These are phyloP conservation scores for Clarireedia hainanense DNA, from an alignment of 2,329 filamentous ascomycete genomes.

Conservation along the genomic window DNA sequence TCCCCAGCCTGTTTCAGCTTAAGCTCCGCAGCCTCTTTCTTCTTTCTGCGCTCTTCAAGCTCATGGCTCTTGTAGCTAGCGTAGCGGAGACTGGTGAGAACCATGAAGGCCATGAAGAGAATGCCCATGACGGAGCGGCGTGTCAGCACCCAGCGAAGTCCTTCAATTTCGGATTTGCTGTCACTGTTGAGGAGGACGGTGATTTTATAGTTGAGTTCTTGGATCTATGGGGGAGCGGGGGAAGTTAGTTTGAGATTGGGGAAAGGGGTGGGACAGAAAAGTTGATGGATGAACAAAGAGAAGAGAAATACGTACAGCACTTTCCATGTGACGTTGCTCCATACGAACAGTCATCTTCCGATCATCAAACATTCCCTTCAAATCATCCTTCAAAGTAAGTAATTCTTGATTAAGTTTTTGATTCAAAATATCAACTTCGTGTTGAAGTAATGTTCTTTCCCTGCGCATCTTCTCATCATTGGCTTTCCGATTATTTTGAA, in stretches of 20 bases:
- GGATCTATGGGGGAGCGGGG: slow-evolving; percentile 51
- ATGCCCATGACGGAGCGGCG: slow-evolving; percentile 56
- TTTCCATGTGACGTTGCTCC: slow-evolving; percentile 79
- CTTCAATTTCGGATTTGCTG: slow-evolving; percentile 85
- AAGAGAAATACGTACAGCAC: slow-evolving; percentile 49
- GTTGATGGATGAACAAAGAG: neutral
- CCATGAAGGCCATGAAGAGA: slow-evolving; percentile 56
- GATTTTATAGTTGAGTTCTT: slow-evolving; percentile 95
- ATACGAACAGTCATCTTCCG: slow-evolving; percentile 86
- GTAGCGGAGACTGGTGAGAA: slow-evolving; percentile 52
- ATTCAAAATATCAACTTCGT: slow-evolving; percentile 87
- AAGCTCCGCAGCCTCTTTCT: slow-evolving; percentile 22
- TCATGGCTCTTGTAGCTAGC: slow-evolving; percentile 42
- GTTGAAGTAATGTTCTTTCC: slow-evolving; percentile 78
- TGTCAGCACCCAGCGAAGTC: slow-evolving; percentile 76
- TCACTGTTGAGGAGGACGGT: slow-evolving; percentile 85
- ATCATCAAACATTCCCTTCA: slow-evolving; percentile 96
- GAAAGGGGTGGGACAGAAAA: neutral
- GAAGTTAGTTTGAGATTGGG: neutral
- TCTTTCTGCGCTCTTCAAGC: slow-evolving; percentile 24
- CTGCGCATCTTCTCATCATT: slow-evolving; percentile 76
- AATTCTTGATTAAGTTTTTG: slow-evolving; percentile 83
- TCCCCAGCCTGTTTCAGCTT: slow-evolving; percentile 33
- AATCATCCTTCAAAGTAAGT: slow-evolving; percentile 72
- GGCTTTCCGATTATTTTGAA: slow-evolving; percentile 67